Conservation (phyloP, 352 stramenopile genomes). For the Blastocystis sp. region DNA sequence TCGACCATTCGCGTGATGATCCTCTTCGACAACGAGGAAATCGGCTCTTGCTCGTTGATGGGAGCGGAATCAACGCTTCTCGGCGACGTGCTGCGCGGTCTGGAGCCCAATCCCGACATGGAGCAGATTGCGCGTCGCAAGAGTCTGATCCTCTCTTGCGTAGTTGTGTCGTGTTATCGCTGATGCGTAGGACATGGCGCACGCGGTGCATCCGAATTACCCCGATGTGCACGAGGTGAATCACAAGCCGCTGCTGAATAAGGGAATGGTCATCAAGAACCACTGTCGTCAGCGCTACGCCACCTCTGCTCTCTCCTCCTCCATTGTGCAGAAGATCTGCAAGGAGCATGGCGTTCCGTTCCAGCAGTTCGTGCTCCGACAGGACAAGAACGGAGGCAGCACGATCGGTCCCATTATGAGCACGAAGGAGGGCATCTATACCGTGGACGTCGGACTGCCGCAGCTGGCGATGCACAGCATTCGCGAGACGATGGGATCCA, state of each 20-base stretch:
- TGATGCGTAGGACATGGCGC: slow-evolving; percentile 87
- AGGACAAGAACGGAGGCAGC: slow-evolving; percentile 92
- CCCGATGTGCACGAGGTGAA: slow-evolving; percentile 90
- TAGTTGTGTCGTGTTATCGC: slow-evolving; percentile 76
- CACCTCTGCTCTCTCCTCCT: slow-evolving; percentile 86
- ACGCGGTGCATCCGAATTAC: slow-evolving; percentile 97
- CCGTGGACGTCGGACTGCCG: slow-evolving; percentile 93
- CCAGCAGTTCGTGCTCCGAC: slow-evolving; percentile 94
- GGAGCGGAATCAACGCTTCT: slow-evolving; percentile 81
- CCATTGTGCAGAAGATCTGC: slow-evolving; percentile 63
- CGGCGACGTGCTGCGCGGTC: slow-evolving; percentile 74
- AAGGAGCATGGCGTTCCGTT: slow-evolving; percentile 81
- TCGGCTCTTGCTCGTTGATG: slow-evolving; percentile 87
- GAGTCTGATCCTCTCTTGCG: slow-evolving; percentile 75
- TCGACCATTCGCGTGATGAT: slow-evolving; percentile 87
- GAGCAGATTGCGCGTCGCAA: slow-evolving; percentile 64
- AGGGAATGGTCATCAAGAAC: slow-evolving; percentile 96
- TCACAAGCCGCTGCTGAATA: slow-evolving; percentile 88
- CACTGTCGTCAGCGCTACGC: slow-evolving; percentile 97
- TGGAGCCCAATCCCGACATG: not conserved
- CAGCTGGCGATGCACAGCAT: slow-evolving; percentile 97
- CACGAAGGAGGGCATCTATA: slow-evolving; percentile 90
- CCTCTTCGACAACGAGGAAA: slow-evolving; percentile 98
- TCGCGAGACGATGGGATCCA: slow-evolving; percentile 90
- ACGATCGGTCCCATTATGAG: slow-evolving; percentile 96